Base-by-base conservation (phyloP, 2,329 filamentous ascomycete species). In the Graphilbum sp. region DNA sequence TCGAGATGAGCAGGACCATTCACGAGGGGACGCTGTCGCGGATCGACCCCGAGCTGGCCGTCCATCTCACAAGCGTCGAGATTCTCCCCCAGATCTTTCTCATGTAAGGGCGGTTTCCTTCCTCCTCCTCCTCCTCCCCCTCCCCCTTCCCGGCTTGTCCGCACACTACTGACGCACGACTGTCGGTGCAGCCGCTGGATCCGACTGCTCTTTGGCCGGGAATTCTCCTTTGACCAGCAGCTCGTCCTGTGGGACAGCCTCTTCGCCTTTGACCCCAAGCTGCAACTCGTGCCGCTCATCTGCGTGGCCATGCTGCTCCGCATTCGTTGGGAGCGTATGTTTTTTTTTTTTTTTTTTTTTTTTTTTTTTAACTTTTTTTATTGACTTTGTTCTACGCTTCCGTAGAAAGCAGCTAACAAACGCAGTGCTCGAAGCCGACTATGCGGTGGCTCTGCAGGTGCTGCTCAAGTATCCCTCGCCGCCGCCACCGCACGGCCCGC, bases 21-120 rank as follows among this genome's bases (percentile, higher is more conserved):
- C 88, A 96, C 52, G 78, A 93, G 49, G 71, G 80, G 21, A 76
- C 83, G 37, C 62, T 98, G 33, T 73, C 74, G 41, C 78, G 58
- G 15, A 50, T 56, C 3, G 65, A 70, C 32, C 50, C 58, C 0
- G 57, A 60, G 30, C 47, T 69, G 21, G 53, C 54, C 13, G 65
- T 67, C 19, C 87, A 96, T 54, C 67, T 98, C 16, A 77, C 76
- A 41, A 71, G 74, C 42, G 77, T 95, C 34, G 88, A 95, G 43
- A 77, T 98, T 43, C 61, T 95, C n/a, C 90, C 90, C 2, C 90
- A 98, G 50, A 88, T 98, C 36, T 98, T 96, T 52, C 62, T 96
- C 19, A 92, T 96, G 82, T 90, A 59, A 55, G 67, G n/a, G n/a
- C n/a, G n/a, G n/a, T n/a, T n/a, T n/a, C n/a, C 54, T 16, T n/a